Percentiles rank a stretch among this genome's conserved stretches.
Evolutionary conservation across 768 basidiomycete genomes (phyloP).

Genomic region (Arthromyces matolae): DNA sequence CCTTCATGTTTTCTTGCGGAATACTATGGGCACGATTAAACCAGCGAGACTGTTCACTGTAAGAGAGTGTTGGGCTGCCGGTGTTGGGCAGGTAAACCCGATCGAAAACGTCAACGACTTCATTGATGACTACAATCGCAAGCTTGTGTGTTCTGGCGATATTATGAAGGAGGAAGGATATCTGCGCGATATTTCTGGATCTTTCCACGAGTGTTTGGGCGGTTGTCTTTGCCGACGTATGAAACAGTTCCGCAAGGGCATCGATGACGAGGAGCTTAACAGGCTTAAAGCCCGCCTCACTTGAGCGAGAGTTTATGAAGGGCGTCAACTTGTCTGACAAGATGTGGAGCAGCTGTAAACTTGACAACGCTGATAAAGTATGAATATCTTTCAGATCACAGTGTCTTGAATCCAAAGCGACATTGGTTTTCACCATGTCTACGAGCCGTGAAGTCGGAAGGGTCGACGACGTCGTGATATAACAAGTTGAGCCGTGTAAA

Average conservation of each 20-base stretch:
- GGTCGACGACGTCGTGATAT: conserved; percentile 67
- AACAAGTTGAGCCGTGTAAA: conserved; percentile 66
- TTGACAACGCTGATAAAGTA: conserved; percentile 54
- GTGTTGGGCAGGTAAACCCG: conserved; percentile 20
- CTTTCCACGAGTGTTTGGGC: conserved; percentile 67
- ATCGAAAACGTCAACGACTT: conserved; percentile 79
- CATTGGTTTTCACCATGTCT: conserved; percentile 57
- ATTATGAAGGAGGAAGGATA: conserved; percentile 67
- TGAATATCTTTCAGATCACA: conserved; percentile 58
- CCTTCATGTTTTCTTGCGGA: conserved; percentile 60
- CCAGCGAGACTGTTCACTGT: conserved; percentile 71
- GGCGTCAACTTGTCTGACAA: conserved; percentile 52
- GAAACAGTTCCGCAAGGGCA: conserved; percentile 83
- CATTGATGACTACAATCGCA: conserved; percentile 84
- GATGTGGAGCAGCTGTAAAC: conserved; percentile 51
- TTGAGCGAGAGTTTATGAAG: conserved; percentile 37
- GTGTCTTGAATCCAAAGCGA: conserved; percentile 36
- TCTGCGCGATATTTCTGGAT: conserved; percentile 60
- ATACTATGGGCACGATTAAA: conserved; percentile 65
- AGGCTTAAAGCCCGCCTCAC: conserved; percentile 41
- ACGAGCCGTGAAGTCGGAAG: conserved; percentile 67
- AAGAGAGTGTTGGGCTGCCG: conserved; percentile 43
- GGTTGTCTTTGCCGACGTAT: conserved; percentile 55
- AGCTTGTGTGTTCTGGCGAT: conserved; percentile 62
- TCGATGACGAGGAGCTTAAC: conserved; percentile 84